phyloP scores from a whole-genome alignment of 78 protist genomes.

The Dictyostelium citrinum region DNA sequence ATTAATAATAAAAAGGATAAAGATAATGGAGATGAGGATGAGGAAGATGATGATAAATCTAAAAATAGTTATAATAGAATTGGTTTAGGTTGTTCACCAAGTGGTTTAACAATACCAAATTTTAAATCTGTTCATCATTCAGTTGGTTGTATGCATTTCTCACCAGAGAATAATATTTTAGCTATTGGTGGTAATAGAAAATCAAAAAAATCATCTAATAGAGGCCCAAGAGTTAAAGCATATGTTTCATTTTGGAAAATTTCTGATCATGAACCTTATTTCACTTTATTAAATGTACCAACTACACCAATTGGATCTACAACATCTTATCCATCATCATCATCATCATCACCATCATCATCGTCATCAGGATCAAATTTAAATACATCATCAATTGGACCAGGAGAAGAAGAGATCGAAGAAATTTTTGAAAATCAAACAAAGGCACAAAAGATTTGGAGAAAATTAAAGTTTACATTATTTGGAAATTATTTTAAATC shows the following conservation, averaged over 20 bases:
- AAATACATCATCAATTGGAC: conserved; percentile 1
- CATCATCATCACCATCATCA: conserved; percentile 15
- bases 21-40: neutral
- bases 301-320: neutral
- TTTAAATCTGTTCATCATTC: conserved; percentile 50
- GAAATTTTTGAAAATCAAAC: neutral
- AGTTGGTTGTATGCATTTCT: conserved; percentile 53
- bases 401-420: neutral
- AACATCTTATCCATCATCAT: neutral
- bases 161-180: conserved; percentile 23
- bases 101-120: neutral
- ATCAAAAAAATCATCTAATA: conserved; percentile 8
- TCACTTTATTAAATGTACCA: conserved; percentile 16
- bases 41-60: neutral
- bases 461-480: neutral
- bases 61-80: neutral
- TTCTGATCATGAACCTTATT: conserved; percentile 35
- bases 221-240: conserved; percentile 5
- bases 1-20: neutral
- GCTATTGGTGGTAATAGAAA: conserved; percentile 68
- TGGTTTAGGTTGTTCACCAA: conserved; percentile 28
- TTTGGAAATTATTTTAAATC: conserved; percentile 39
- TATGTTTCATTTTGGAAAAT: conserved; percentile 68
- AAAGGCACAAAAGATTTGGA: conserved; percentile 13
- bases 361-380: neutral